Base-by-base conservation (phyloP, 2,329 filamentous ascomycete genomes). In the Claviceps humidiphila region DNA sequence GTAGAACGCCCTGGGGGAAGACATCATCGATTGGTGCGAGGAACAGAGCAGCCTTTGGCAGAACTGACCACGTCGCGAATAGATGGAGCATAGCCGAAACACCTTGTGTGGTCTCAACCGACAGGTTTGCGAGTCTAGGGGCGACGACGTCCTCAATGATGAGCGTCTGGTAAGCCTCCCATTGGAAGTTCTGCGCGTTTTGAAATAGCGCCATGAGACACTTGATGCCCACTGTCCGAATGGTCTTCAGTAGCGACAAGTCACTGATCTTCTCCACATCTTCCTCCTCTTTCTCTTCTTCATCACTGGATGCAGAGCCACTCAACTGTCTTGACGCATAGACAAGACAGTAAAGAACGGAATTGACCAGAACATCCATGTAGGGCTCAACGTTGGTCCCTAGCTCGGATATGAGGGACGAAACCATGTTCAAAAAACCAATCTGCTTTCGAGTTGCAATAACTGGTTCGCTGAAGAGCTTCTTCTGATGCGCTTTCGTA, bases 341-440 rank as follows among this genome's bases (percentile, higher is more conserved):
- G 46, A 94, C 75, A 30, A 93, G 72, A 63, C 89, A 96, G 63
- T 89, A 91, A 1, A 97, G 70, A 0, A 94, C 76, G 0, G 89
- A 80, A 59, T 91, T 82, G 56, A 91, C 74, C 4, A 97, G 74
- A 13, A 76, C 77, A 16, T 77, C 71, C 48, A 84, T 77, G 59
- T 87, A 91, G 0, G 81, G 77, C 2, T 74, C 68, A 51, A 94
- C 80, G 51, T 83, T 84, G 5, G 78, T 81, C 51, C 90, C 89
- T 39, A 97, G 77, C 51, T 93, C 89, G 53, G 85, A 85, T 54
- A 97, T 81, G 64, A 97, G 81, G 11, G 91, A 82, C 54, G 89
- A 84, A 49, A 93, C 76, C 88, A 97, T 93, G 63, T 94, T 95
- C 50, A 95, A 71, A 63, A 96, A 81, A 72, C 94, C 93, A 54